Evolutionary conservation across 371 early-diverging fungal species (phyloP), one percentile per base, ranked within the genome.

Genomic region (Apophysomyces trapeziformis): DNA sequence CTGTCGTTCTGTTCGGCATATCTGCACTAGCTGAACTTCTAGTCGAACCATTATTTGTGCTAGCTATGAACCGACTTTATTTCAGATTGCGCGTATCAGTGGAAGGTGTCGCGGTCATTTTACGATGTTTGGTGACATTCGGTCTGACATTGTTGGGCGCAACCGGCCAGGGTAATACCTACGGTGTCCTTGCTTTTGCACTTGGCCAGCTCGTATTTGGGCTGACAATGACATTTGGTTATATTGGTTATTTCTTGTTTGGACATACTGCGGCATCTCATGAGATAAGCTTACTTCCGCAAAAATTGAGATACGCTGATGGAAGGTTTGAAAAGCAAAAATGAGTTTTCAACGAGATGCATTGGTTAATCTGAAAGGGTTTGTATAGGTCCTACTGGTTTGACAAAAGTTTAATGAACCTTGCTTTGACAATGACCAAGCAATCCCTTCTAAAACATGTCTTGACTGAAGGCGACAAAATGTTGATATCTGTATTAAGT

Each of bases 391-490:
- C 46, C 50, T 82, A 74, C 61, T 90, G 76, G 79, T 87, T 93
- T 54, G 93, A 94, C 73, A 68, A 71, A 4, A 60, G 78, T 2
- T 66, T 90, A 57, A 67, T 87, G 21, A 78, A 75, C 36, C 69
- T 98, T 50, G 89, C 94, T 1, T 74, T 83, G 38, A 89, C 92
- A 0, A 90, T 98, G 74, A 90, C 92, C 0, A 87, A 86, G 5
- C 98, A 98, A 72, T 93, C 96, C 0, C 60, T 95, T 7, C 75
- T 97, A 32, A 98, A 98, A 72, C 95, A 96, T 68, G 63, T 97
- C 2, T 71, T 98, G 58, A 97, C 98, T 1, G 96, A 96, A 75
- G 99, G 97, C 13, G 99, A 98, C 75, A 95, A 93, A 74, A 89
- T 97, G 83, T 70, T 95, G 43, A 84, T 96, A 67, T 77, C 94